Evolutionary conservation across 192 early-diverging fungal species (phyloP).

Genomic region (Backusella psychrophila): DNA sequence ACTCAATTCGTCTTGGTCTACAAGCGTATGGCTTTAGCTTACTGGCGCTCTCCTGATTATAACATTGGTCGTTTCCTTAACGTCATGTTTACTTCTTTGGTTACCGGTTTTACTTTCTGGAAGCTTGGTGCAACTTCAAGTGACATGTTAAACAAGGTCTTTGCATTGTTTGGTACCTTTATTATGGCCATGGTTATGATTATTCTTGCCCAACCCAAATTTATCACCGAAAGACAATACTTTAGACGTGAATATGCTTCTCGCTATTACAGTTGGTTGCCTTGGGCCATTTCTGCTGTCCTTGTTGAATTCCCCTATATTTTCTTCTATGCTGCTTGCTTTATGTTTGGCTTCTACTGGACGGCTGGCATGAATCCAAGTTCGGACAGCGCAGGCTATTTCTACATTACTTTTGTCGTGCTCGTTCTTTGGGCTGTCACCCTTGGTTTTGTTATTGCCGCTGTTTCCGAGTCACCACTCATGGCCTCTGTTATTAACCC

Average conservation of each 20-base stretch:
- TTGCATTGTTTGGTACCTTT: slow-evolving; percentile 69
- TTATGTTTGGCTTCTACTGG: slow-evolving; percentile 79
- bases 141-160: slow-evolving; percentile 66
- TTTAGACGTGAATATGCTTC: slow-evolving; percentile 66
- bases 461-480: slow-evolving; percentile 57
- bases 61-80: slow-evolving; percentile 72
- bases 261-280: slow-evolving; percentile 66
- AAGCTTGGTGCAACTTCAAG: slow-evolving; percentile 49
- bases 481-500: slow-evolving; percentile 65
- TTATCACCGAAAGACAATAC: slow-evolving; percentile 64
- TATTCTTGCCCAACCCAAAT: slow-evolving; percentile 66
- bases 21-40: slow-evolving; percentile 60
- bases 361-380: slow-evolving; percentile 56
- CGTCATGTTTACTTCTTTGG: slow-evolving; percentile 55
- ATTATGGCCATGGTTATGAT: slow-evolving; percentile 68
- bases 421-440: slow-evolving; percentile 66
- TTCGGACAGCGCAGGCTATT: slow-evolving; percentile 53
- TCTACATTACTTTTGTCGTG: slow-evolving; percentile 60
- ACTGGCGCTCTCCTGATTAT: slow-evolving; percentile 74
- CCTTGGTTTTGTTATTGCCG: slow-evolving; percentile 70
- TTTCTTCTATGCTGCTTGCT: slow-evolving; percentile 55
- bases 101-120: slow-evolving; percentile 76
- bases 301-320: slow-evolving; percentile 72
- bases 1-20: slow-evolving; percentile 61
- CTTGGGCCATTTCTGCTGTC: slow-evolving; percentile 62